Conservation (phyloP, 2,329 filamentous ascomycete genomes). For the Penicillium sp. region DNA sequence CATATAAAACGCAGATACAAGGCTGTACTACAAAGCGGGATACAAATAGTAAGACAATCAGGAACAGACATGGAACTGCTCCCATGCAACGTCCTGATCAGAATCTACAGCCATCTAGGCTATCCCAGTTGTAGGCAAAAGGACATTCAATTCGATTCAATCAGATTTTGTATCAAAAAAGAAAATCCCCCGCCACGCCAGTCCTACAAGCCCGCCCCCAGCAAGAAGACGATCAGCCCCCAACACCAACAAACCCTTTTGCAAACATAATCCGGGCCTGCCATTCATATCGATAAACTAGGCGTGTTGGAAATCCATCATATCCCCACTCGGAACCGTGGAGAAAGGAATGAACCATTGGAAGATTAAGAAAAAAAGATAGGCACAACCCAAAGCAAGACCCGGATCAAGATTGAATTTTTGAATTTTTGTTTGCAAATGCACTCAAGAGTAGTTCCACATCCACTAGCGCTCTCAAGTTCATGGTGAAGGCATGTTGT, state of each 20-base stretch:
- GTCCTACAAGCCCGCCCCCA: constrained; percentile 12
- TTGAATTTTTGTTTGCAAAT: constrained; percentile 9
- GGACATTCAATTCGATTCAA: constrained; percentile 28
- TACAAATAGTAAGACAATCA: background rate
- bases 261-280: constrained; percentile 8
- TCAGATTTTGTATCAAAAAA: constrained; percentile 26
- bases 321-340: constrained; percentile 8
- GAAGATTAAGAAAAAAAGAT: constrained; percentile 2
- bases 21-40: background rate
- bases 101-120: background rate
- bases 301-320: background rate
- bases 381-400: constrained; percentile 1
- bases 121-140: constrained; percentile 7
- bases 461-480: constrained; percentile 24
- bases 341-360: constrained; percentile 1
- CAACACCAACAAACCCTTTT: background rate
- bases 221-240: constrained; percentile 10
- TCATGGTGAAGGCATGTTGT: constrained; percentile 6
- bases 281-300: background rate
- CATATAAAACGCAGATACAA: background rate
- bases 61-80: constrained; percentile 5
- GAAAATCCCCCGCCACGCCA: constrained; percentile 18
- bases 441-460: constrained; percentile 24
- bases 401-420: constrained; percentile 12
- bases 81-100: background rate